phyloP scores from a whole-genome alignment of 2,329 filamentous ascomycete species.

The Pseudogymnoascus destructans region DNA sequence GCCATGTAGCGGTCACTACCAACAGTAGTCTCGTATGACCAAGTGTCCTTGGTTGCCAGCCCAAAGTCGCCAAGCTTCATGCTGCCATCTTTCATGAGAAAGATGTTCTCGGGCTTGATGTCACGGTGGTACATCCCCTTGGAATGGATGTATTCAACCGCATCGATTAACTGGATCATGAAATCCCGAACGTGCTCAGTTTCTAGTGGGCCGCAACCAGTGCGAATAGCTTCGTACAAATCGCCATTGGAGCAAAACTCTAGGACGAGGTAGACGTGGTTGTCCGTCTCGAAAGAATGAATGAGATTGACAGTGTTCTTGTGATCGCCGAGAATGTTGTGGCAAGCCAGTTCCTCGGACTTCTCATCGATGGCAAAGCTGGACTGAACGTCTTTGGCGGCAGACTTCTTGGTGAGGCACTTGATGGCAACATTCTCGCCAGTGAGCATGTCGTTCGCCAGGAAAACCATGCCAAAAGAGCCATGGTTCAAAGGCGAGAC shows the following conservation, averaged over 20 bases:
- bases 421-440: conserved; percentile 84
- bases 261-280: conserved; percentile 82
- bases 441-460: conserved; percentile 68
- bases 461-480: conserved; percentile 97
- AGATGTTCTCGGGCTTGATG: conserved; percentile 99
- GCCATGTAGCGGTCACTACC: conserved; percentile 99
- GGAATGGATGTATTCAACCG: conserved; percentile 79
- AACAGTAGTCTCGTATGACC: conserved; percentile 86
- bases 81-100: conserved; percentile 69
- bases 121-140: conserved; percentile 92
- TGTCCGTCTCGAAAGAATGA: conserved; percentile 80
- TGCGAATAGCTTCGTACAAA: conserved; percentile 91
- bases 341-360: conserved; percentile 68
- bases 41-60: conserved; percentile 74
- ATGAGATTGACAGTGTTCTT: conserved; percentile 89
- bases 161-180: conserved; percentile 87
- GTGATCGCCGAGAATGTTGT: conserved; percentile 65
- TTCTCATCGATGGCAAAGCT: conserved; percentile 66
- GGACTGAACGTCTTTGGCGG: conserved; percentile 44
- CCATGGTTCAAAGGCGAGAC: conserved; percentile 94
- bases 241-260: conserved; percentile 94
- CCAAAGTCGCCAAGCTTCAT: conserved; percentile 98
- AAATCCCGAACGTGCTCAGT: conserved; percentile 95
- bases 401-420: conserved; percentile 74
- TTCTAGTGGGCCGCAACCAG: conserved; percentile 75